A percentile compares a stretch with the other conserved stretches of the same genome.
These are phyloP conservation scores for Jimgerdemannia flammicorona DNA, from an alignment of 192 early-diverging fungal species.

Conservation along the genomic window DNA sequence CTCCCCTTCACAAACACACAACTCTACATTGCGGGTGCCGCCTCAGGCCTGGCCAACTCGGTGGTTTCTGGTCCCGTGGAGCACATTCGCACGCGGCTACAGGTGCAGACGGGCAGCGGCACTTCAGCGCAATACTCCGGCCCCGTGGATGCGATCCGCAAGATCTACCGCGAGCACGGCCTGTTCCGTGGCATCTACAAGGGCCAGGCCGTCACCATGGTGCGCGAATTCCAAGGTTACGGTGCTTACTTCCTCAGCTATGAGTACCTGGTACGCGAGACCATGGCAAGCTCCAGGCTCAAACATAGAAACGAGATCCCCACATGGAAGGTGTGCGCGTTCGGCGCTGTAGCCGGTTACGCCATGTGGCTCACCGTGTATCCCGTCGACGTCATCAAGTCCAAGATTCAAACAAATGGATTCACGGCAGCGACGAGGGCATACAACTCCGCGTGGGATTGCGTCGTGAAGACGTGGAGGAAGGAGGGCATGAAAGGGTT, in stretches of 20 bases:
- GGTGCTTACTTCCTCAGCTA: slow-evolving; percentile 93
- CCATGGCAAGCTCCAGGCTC: slow-evolving; percentile 54
- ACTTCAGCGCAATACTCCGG: slow-evolving; percentile 54
- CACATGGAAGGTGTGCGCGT: slow-evolving; percentile 71
- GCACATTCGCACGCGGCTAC: slow-evolving; percentile 92
- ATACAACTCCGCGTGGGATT: slow-evolving; percentile 77
- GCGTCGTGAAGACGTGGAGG: slow-evolving; percentile 71
- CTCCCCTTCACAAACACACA: slow-evolving; percentile 68
- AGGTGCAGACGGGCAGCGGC: slow-evolving; percentile 71
- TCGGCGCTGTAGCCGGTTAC: slow-evolving; percentile 80
- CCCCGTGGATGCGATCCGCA: slow-evolving; percentile 78
- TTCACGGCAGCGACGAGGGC: slow-evolving; percentile 60
- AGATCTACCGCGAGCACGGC: slow-evolving; percentile 77
- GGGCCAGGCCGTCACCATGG: slow-evolving; percentile 81
- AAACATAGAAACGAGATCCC: slow-evolving; percentile 67
- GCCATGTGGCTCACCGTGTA: slow-evolving; percentile 79
- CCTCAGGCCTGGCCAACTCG: slow-evolving; percentile 85
- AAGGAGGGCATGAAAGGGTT: slow-evolving; percentile 82
- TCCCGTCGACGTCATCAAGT: slow-evolving; percentile 93
- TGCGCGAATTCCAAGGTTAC: slow-evolving; percentile 90
- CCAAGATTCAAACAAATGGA: slow-evolving; percentile 90
- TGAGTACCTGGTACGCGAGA: slow-evolving; percentile 82
- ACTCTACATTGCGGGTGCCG: slow-evolving; percentile 83
- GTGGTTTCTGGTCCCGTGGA: slow-evolving; percentile 91
- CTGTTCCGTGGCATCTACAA: slow-evolving; percentile 77